Evolutionary conservation across 2,329 filamentous ascomycete genomes (phyloP), one percentile per base, ranked within the genome.

Genomic region (Fonsecaea nubica): DNA sequence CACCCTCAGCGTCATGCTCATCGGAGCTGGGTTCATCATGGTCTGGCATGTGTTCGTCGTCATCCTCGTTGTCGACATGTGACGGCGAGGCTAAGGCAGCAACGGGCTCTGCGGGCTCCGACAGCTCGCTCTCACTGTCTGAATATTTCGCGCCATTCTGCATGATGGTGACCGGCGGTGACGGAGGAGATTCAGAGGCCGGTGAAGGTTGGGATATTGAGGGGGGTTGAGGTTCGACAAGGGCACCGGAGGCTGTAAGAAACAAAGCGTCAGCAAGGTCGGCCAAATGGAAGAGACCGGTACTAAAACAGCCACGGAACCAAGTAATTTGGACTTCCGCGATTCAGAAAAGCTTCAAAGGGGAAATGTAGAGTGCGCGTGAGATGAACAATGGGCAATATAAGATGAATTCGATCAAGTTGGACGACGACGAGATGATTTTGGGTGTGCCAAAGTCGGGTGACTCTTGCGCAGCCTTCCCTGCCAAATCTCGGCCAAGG

Each of bases 111-210:
- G 86, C 85, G 73, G 86, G 83, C 75, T 96, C 90, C 74, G 91
- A 93, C 67, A 90, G 84, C 73, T 93, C 91, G 83, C 88, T 92
- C 74, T 92, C 91, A 79, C 86, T 90, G 71, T 85, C 85, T 68
- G 85, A 81, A 54, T 74, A 67, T 38, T 80, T 80, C 67, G 80
- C 81, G 58, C 79, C 76, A 62, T 79, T 78, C 64, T 76, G 76
- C 67, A 76, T 75, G 72, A 76, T 75, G 72, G 83, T 80, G 72
- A 83, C 81, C 71, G 83, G 80, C 71, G 81, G 79, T 73, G 86
- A 84, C 76, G 86, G 86, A 74, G 82, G 76, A 78, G 89, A 90
- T 80, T 92, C 91, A 75, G 85, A 83, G 76, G 87, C 83, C 80
- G 86, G 84, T 45, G 69, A 62, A 10, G 35, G 61, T 30, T 67